Evolutionary conservation across 495 filamentous ascomycete genomes (phyloP).

Genomic region (Tricharina praecox): DNA sequence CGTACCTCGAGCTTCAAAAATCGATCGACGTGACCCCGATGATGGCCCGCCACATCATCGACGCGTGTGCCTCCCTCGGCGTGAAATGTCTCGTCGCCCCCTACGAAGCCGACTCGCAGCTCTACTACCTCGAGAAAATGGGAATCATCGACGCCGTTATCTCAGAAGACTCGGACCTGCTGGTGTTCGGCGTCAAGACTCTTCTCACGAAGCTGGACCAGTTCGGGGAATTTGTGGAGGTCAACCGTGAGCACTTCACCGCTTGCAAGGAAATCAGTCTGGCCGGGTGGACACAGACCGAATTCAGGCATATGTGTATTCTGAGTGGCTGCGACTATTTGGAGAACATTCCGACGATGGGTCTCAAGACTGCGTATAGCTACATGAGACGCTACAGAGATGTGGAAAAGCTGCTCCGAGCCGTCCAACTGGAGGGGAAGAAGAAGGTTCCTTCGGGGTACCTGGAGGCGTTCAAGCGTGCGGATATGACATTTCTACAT

Average conservation of each 20-base stretch:
- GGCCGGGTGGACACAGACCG: constrained; percentile 75
- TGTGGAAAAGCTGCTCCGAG: constrained; percentile 59
- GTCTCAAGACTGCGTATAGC: constrained; percentile 81
- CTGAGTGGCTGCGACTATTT: constrained; percentile 97
- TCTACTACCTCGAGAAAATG: constrained; percentile 78
- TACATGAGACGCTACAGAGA: constrained; percentile 77
- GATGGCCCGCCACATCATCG: constrained; percentile 85
- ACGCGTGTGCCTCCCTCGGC: constrained; percentile 62
- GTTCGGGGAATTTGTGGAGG: constrained; percentile 80
- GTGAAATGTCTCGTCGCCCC: constrained; percentile 87
- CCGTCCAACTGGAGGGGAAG: constrained; percentile 74
- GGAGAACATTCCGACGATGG: constrained; percentile 62
- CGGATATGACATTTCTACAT: constrained; percentile 82
- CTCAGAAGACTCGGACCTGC: constrained; percentile 89
- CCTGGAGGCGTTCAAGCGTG: constrained; percentile 57
- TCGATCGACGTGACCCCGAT: constrained; percentile 89
- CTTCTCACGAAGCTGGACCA: constrained; percentile 89
- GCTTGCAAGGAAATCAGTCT: constrained; percentile 74
- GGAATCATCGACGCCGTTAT: constrained; percentile 73
- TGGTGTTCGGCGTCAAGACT: constrained; percentile 84
- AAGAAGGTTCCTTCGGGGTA: constrained; percentile 62
- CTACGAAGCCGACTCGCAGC: constrained; percentile 92
- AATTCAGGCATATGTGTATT: constrained; percentile 92
- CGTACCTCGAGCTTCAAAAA: constrained; percentile 78
- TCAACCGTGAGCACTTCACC: constrained; percentile 73